phyloP scores from a whole-genome alignment of 106 monocot species.

The Amphibolis antarctica region DNA sequence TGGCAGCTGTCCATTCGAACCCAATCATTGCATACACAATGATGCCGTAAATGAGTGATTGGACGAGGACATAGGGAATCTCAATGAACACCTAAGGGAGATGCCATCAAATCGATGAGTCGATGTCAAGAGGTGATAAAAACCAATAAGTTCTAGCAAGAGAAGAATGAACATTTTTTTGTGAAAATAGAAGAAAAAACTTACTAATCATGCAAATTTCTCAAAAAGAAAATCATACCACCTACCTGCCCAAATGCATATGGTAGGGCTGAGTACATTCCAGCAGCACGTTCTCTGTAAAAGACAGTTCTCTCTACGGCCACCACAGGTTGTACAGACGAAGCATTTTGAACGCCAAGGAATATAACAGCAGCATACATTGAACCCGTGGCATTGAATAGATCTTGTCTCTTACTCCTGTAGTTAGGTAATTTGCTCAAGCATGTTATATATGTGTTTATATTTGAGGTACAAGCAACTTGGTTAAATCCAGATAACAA shows the following conservation, averaged over 20 bases:
- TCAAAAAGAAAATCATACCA: not conserved
- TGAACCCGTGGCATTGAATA: constrained; percentile 16
- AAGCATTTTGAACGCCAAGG: constrained; percentile 8
- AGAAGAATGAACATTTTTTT: no score
- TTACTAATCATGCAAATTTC: not conserved
- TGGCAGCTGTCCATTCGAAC: constrained; percentile 34
- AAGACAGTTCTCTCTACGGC: constrained; percentile 20
- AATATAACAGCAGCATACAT: constrained; percentile 17
- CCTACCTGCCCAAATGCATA: constrained; percentile 27
- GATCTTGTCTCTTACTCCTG: constrained; percentile 12
- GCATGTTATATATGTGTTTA: not conserved
- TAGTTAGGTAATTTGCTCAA: not conserved
- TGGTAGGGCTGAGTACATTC: constrained; percentile 28
- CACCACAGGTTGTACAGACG: constrained; percentile 15
- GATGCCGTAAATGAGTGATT: constrained; percentile 14
- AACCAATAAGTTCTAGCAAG: no score
- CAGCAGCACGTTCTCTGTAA: constrained; percentile 19
- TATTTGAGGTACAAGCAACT: not conserved
- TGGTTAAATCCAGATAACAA: not conserved
- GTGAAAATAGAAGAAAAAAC: no score
- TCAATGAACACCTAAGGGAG: constrained; percentile 23
- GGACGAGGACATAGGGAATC: constrained; percentile 22
- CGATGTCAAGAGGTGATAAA: no score
- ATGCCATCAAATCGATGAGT: no score
- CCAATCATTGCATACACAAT: constrained; percentile 35